phyloP scores from a whole-genome alignment of 2,329 filamentous ascomycete species.

The Apiospora kogelbergensis region DNA sequence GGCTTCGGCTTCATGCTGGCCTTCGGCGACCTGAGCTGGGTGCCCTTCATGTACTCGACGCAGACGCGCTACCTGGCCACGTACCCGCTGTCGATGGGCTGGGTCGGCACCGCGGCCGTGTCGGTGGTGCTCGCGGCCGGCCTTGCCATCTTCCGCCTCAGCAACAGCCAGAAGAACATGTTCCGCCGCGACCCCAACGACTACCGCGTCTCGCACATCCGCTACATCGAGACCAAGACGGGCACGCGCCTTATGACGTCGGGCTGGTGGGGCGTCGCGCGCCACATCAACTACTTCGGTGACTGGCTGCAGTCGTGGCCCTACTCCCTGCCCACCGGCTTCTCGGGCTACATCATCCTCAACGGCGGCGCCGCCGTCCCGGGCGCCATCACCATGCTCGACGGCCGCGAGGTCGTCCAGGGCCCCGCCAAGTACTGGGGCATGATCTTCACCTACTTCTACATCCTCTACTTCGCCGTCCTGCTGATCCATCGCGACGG shows the following conservation, averaged over 20 bases:
- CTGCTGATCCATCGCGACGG: conserved; percentile 83
- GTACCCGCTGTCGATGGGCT: conserved; percentile 78
- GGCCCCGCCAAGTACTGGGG: conserved; percentile 79
- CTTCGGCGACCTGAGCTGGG: conserved; percentile 91
- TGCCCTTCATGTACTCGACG: conserved; percentile 84
- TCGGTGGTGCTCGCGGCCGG: conserved; percentile 67
- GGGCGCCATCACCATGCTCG: conserved; percentile 55
- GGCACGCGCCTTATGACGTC: conserved; percentile 80
- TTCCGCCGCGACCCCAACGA: conserved; percentile 88
- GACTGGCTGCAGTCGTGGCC: conserved; percentile 95
- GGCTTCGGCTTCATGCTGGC: conserved; percentile 95
- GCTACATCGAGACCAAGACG: conserved; percentile 80
- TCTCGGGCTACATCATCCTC: conserved; percentile 78
- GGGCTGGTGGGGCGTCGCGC: conserved; percentile 90
- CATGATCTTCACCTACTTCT: conserved; percentile 91
- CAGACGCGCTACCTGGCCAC: conserved; percentile 83
- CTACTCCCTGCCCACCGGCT: conserved; percentile 81
- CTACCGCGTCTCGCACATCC: conserved; percentile 74
- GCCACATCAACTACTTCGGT: conserved; percentile 94
- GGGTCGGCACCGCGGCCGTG: conserved; percentile 63
- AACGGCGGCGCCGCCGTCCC: conserved; percentile 50
- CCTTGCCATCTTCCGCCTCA: conserved; percentile 91
- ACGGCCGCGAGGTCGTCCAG: conserved; percentile 66
- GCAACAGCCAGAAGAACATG: conserved; percentile 92
- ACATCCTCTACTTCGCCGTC: conserved; percentile 86